Evolutionary conservation across 331 rosid genomes (phyloP).

Genomic region (Rosa hybrid): DNA sequence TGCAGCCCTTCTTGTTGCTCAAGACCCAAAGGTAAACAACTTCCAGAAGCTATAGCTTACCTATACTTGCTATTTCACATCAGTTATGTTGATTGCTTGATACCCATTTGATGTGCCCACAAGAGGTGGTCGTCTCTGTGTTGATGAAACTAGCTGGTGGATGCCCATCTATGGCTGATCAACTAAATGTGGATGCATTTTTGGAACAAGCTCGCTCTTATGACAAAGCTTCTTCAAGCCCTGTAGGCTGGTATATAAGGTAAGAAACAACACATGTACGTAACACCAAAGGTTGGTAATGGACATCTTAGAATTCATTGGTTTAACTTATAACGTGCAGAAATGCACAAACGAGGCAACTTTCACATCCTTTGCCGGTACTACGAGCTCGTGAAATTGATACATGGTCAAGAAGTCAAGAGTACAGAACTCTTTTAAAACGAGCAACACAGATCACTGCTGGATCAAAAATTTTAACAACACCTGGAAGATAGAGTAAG

Average conservation of each 20-base stretch:
- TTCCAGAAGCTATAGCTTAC: not conserved
- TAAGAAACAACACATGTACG: slow-evolving; percentile 21
- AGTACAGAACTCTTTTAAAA: slow-evolving; percentile 57
- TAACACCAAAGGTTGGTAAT: slow-evolving; percentile 10
- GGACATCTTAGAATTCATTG: slow-evolving; percentile 19
- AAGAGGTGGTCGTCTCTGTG: slow-evolving; percentile 96
- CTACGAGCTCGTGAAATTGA: slow-evolving; percentile 96
- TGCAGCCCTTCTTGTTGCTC: slow-evolving; percentile 98
- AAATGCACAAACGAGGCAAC: slow-evolving; percentile 94
- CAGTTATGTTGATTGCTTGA: slow-evolving; percentile 28
- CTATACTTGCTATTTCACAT: slow-evolving; percentile 4
- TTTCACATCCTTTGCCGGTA: slow-evolving; percentile 92
- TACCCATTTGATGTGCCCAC: slow-evolving; percentile 46
- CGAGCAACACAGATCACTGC: slow-evolving; percentile 49
- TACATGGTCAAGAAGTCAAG: slow-evolving; percentile 85
- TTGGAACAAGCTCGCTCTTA: slow-evolving; percentile 98
- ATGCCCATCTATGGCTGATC: slow-evolving; percentile 93
- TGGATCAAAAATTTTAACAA: slow-evolving; percentile 18
- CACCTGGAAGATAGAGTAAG: slow-evolving; percentile 11
- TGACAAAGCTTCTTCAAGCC: slow-evolving; percentile 93
- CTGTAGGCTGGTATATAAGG: slow-evolving; percentile 97
- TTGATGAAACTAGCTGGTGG: slow-evolving; percentile 99
- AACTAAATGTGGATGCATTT: slow-evolving; percentile 92
- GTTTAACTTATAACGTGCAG: slow-evolving; percentile 42
- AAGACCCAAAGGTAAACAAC: slow-evolving; percentile 78